phyloP scores from a whole-genome alignment of 1,139 yeast genomes.

The Spathaspora sp. region DNA sequence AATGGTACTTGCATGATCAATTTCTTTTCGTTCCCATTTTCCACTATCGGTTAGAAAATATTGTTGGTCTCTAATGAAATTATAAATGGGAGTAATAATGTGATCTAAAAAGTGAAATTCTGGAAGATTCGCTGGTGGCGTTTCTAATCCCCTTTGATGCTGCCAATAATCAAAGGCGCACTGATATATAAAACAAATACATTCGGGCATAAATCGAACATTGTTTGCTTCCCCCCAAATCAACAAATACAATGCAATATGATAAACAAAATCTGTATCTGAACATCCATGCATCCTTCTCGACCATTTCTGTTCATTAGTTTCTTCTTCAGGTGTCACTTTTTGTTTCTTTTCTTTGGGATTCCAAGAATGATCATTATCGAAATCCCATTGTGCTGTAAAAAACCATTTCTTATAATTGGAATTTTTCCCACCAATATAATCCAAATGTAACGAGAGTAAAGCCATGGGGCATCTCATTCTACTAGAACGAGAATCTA shows the following conservation, averaged over 20 bases:
- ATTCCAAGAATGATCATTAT: slow-evolving; percentile 9
- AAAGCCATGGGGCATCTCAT: slow-evolving; percentile 36
- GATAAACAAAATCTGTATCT: slow-evolving; percentile 25
- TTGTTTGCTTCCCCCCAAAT: slow-evolving; percentile 49
- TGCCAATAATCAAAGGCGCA: slow-evolving; percentile 27
- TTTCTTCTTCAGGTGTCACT: slow-evolving; percentile 15
- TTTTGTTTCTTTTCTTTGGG: slow-evolving; percentile 3
- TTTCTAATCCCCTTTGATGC: not conserved
- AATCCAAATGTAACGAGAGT: slow-evolving; percentile 38
- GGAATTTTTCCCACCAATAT: slow-evolving; percentile 41
- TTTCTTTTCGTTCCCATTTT: slow-evolving; percentile 46
- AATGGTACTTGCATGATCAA: slow-evolving; percentile 68
- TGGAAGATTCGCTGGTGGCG: slow-evolving; percentile 7
- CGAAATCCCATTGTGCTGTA: slow-evolving; percentile 23
- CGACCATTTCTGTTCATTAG: slow-evolving; percentile 15
- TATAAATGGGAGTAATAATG: slow-evolving; percentile 48
- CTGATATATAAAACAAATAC: slow-evolving; percentile 39
- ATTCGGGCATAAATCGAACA: slow-evolving; percentile 43
- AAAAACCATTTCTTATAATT: slow-evolving; percentile 46
- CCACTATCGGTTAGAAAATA: slow-evolving; percentile 33
- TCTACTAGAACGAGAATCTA: slow-evolving; percentile 43
- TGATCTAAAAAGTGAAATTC: slow-evolving; percentile 30
- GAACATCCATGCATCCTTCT: slow-evolving; percentile 27
- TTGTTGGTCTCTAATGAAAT: slow-evolving; percentile 43
- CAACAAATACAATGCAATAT: slow-evolving; percentile 34